A percentile compares a stretch with the other conserved stretches of the same genome.
phyloP scores from a whole-genome alignment of 345 rosid genomes.

The Microcos paniculata region DNA sequence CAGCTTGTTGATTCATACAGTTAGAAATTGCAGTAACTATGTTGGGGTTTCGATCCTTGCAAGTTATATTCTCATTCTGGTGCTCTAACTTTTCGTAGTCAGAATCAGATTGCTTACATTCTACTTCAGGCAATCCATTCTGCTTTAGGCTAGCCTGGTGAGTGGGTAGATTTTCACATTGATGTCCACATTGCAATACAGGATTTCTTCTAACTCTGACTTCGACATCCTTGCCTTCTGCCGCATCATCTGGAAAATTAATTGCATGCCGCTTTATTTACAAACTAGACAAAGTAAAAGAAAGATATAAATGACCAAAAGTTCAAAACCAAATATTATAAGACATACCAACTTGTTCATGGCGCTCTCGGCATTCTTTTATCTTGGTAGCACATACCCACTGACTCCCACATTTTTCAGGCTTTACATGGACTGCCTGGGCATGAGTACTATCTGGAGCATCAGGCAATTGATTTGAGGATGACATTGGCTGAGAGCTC shows the following conservation, averaged over 20 bases:
- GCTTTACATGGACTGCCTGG: slow-evolving; percentile 54
- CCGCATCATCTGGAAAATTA: slow-evolving; percentile 28
- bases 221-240: slow-evolving; percentile 30
- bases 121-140: slow-evolving; percentile 25
- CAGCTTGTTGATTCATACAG: slow-evolving; percentile 5
- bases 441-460: slow-evolving; percentile 76
- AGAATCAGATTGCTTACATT: slow-evolving; percentile 26
- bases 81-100: slow-evolving; percentile 25
- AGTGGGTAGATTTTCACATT: slow-evolving; percentile 19
- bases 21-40: background rate
- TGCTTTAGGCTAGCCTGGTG: slow-evolving; percentile 17
- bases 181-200: slow-evolving; percentile 23
- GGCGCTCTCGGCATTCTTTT: slow-evolving; percentile 34
- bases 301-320: background rate
- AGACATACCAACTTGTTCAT: slow-evolving; percentile 36
- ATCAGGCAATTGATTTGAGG: slow-evolving; percentile 38
- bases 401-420: slow-evolving; percentile 38
- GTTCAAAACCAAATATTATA: background rate
- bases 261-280: background rate
- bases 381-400: slow-evolving; percentile 27
- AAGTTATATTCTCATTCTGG: slow-evolving; percentile 22
- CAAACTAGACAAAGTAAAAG: background rate
- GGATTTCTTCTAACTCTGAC: slow-evolving; percentile 22
- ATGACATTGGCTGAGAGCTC: slow-evolving; percentile 45
- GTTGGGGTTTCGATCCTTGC: background rate